Conservation (phyloP, 202 grass and related monocot genomes). For the Hordeum pubiflorum region DNA sequence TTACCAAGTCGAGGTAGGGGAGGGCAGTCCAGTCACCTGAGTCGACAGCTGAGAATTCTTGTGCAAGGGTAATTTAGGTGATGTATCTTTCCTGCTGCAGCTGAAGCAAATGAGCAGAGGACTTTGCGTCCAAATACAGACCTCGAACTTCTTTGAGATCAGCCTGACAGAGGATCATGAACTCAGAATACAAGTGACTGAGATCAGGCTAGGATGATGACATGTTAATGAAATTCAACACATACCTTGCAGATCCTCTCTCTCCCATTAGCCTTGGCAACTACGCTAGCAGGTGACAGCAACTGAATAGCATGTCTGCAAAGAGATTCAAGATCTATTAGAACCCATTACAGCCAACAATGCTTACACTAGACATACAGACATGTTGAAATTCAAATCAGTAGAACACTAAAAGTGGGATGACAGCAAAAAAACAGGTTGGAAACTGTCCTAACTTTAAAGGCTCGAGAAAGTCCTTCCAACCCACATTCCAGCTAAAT, state of each 20-base stretch:
- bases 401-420: neutral
- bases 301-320: constrained; percentile 85
- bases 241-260: constrained; percentile 94
- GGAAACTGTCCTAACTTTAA: neutral
- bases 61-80: constrained; percentile 32
- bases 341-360: neutral
- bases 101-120: constrained; percentile 70
- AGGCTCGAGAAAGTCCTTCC: neutral
- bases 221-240: neutral
- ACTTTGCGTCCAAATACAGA: constrained; percentile 81
- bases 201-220: neutral
- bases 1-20: neutral
- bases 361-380: neutral
- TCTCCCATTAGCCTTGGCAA: constrained; percentile 79
- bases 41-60: constrained; percentile 6
- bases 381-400: neutral
- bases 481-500: neutral
- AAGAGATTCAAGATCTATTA: constrained; percentile 17
- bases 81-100: constrained; percentile 87
- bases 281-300: constrained; percentile 70
- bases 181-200: neutral
- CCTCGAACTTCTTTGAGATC: constrained; percentile 76
- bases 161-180: constrained; percentile 35
- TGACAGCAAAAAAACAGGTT: neutral
- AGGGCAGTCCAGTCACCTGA: neutral